These are phyloP conservation scores for Apiospora marii DNA, from an alignment of 2,329 filamentous ascomycete genomes.

Conservation along the genomic window DNA sequence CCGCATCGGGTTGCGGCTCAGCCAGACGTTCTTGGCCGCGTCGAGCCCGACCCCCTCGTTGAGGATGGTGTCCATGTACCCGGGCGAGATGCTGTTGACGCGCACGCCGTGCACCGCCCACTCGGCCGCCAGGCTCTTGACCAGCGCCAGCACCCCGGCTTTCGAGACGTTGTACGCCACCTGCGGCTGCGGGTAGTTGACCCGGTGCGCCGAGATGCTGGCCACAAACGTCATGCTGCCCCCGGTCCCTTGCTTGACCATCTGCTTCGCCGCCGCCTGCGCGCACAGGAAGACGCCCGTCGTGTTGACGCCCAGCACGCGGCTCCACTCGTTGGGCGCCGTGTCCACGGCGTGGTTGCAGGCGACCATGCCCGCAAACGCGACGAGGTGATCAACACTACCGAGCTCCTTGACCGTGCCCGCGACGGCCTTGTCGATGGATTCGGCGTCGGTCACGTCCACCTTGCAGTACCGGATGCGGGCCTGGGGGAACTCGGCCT, in stretches of 20 bases:
- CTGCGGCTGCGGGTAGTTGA: slow-evolving; percentile 78
- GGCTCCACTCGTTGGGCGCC: slow-evolving; percentile 64
- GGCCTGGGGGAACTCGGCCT: slow-evolving; percentile 58
- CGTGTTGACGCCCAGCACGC: slow-evolving; percentile 74
- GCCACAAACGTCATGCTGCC: slow-evolving; percentile 73
- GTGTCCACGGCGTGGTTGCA: slow-evolving; percentile 69
- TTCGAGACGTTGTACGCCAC: slow-evolving; percentile 77
- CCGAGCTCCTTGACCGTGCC: slow-evolving; percentile 50
- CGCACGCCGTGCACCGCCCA: slow-evolving; percentile 76
- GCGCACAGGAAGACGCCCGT: slow-evolving; percentile 75
- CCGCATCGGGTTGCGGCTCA: slow-evolving; percentile 65
- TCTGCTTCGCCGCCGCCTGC: slow-evolving; percentile 65
- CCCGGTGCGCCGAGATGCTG: slow-evolving; percentile 71
- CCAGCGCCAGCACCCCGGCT: slow-evolving; percentile 69
- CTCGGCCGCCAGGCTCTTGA: slow-evolving; percentile 73
- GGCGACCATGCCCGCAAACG: slow-evolving; percentile 74
- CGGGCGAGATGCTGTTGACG: slow-evolving; percentile 74
- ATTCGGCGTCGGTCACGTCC: slow-evolving; percentile 54
- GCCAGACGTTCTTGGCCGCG: slow-evolving; percentile 63
- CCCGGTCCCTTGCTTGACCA: slow-evolving; percentile 56
- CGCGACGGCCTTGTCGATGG: slow-evolving; percentile 42
- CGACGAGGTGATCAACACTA: slow-evolving; percentile 63
- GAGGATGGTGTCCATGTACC: slow-evolving; percentile 80
- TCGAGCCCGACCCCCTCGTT: slow-evolving; percentile 70
- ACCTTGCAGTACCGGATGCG: slow-evolving; percentile 58